A percentile compares a stretch with the other conserved stretches of the same genome.
phyloP scores from a whole-genome alignment of 83 land plant genomes.

The Picea mariana region DNA sequence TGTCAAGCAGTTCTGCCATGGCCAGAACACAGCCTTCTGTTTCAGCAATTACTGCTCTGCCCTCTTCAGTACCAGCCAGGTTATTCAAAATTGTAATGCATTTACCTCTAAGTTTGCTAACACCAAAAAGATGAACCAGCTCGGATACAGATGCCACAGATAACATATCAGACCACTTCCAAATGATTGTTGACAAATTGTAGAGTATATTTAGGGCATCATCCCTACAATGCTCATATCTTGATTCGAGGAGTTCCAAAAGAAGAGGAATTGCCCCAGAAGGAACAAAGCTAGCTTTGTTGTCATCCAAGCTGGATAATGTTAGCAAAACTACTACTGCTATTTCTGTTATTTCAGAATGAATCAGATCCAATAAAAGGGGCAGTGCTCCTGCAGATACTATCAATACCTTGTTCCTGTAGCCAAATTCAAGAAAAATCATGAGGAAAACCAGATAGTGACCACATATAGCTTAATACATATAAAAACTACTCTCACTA shows the following conservation, averaged over 20 bases:
- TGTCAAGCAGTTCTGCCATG: slow-evolving; percentile 57
- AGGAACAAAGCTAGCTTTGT: slow-evolving; percentile 36
- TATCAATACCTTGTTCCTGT: slow-evolving; percentile 44
- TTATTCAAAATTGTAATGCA: slow-evolving; percentile 50
- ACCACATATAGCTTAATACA: not conserved
- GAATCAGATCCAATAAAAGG: slow-evolving; percentile 43
- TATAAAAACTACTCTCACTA: not conserved
- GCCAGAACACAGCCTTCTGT: slow-evolving; percentile 57
- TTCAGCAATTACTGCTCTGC: slow-evolving; percentile 34
- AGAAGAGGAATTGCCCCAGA: slow-evolving; percentile 57
- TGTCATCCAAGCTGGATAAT: slow-evolving; percentile 34
- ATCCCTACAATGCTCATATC: slow-evolving; percentile 30
- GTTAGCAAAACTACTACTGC: slow-evolving; percentile 46
- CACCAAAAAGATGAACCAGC: slow-evolving; percentile 46
- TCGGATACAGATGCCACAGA: slow-evolving; percentile 50
- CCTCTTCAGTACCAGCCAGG: slow-evolving; percentile 47
- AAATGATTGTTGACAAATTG: slow-evolving; percentile 43
- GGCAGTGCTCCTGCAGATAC: slow-evolving; percentile 49
- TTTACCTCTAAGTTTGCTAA: slow-evolving; percentile 31
- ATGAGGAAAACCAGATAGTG: slow-evolving; percentile 4
- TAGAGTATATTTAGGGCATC: slow-evolving; percentile 49
- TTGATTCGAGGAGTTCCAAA: slow-evolving; percentile 41
- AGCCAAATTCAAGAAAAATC: not conserved
- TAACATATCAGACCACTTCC: slow-evolving; percentile 32
- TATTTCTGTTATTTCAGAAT: slow-evolving; percentile 44